phyloP scores from a whole-genome alignment of 805 yeast genomes.

The Maudiozyma saulgeensis region DNA sequence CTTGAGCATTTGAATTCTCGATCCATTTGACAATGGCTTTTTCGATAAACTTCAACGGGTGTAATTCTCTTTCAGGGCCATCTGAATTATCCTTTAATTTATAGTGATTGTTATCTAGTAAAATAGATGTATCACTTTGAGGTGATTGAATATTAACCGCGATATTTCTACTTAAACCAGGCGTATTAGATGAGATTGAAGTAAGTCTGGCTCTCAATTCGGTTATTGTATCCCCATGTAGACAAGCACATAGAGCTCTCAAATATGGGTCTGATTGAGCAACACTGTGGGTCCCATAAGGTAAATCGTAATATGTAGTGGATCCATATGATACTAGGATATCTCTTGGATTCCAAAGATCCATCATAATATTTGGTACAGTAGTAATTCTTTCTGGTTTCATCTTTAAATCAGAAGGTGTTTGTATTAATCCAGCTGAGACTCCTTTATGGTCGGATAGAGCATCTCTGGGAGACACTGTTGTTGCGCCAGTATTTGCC shows the following conservation, averaged over 20 bases:
- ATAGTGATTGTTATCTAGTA: neutral
- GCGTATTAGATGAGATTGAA: slow-evolving; percentile 1
- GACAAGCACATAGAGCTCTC: slow-evolving; percentile 8
- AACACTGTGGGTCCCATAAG: slow-evolving; percentile 11
- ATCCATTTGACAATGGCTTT: slow-evolving; percentile 13
- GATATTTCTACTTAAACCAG: neutral
- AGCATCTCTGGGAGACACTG: neutral
- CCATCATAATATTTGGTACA: slow-evolving; percentile 3
- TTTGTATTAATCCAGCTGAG: neutral
- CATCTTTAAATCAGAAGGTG: neutral
- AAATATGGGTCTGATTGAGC: slow-evolving; percentile 11
- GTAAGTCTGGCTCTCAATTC: slow-evolving; percentile 9
- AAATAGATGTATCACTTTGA: neutral
- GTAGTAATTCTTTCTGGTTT: neutral
- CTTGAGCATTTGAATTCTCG: slow-evolving; percentile 4
- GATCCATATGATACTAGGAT: slow-evolving; percentile 11
- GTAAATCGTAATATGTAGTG: slow-evolving; percentile 11
- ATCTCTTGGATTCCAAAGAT: slow-evolving; percentile 13
- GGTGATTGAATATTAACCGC: neutral
- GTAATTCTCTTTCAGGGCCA: slow-evolving; percentile 1
- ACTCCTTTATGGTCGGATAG: no score
- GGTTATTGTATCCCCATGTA: slow-evolving; percentile 13
- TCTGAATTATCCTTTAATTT: neutral
- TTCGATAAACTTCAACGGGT: slow-evolving; percentile 12
- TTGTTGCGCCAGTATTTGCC: neutral